These are phyloP conservation scores for Solanum dulcamara DNA, from an alignment of 257 asterid species.

Conservation along the genomic window DNA sequence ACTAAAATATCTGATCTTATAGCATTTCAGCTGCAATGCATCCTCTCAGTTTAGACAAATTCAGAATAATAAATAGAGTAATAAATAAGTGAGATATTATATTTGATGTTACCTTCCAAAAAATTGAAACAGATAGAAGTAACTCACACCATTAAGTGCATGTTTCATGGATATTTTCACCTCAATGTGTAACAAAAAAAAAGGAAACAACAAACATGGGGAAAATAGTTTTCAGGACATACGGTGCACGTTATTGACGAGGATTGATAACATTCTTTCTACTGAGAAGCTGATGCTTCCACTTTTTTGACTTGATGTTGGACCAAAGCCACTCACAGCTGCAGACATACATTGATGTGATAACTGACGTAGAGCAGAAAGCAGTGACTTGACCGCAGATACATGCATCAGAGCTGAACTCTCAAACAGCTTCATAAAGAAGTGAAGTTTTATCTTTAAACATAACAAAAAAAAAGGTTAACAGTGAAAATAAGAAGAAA, in stretches of 20 bases:
- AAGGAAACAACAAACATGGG: constrained; percentile 8
- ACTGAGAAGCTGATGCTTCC: constrained; percentile 83
- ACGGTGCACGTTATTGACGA: constrained; percentile 89
- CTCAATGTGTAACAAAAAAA: not conserved
- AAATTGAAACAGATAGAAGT: not conserved
- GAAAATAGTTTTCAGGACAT: constrained; percentile 27
- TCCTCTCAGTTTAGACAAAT: not conserved
- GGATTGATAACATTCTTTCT: constrained; percentile 80
- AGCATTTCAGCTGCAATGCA: not conserved
- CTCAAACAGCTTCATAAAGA: constrained; percentile 64
- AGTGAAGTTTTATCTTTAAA: not conserved
- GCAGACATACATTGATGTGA: constrained; percentile 69
- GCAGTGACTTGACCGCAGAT: constrained; percentile 83
- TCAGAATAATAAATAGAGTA: not conserved
- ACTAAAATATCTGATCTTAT: not conserved
- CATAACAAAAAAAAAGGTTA: not conserved
- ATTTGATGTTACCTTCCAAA: not conserved
- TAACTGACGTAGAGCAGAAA: constrained; percentile 85
- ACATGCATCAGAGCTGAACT: constrained; percentile 91
- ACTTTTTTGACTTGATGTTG: constrained; percentile 63
- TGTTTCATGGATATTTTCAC: not conserved
- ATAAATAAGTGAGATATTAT: not conserved
- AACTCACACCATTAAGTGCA: not conserved
- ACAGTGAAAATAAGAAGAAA: not conserved
- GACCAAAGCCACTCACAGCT: constrained; percentile 52